Percentiles rank a stretch among this genome's conserved stretches.
Conservation (phyloP, 495 filamentous ascomycete species). For the Articulospora tetracladia region DNA sequence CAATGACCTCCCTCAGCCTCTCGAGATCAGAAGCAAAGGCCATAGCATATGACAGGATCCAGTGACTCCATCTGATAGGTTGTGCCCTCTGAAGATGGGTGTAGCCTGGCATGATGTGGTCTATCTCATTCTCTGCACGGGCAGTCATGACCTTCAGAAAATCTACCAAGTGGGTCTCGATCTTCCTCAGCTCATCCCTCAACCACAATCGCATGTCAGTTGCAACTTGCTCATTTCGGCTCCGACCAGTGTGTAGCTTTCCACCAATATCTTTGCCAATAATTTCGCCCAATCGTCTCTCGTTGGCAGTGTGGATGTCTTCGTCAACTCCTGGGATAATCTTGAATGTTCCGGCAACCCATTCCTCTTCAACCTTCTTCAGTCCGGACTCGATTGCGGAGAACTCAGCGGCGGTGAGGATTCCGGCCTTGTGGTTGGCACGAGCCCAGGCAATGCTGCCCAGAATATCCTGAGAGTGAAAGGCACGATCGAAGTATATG, state of each 20-base stretch:
- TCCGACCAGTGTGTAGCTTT: conserved; percentile 41
- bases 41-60: conserved; percentile 76
- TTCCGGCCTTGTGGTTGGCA: conserved; percentile 72
- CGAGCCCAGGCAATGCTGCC: conserved; percentile 87
- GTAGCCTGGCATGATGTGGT: conserved; percentile 63
- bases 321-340: conserved; percentile 61
- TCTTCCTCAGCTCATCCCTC: conserved; percentile 66
- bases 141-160: conserved; percentile 68
- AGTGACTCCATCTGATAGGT: conserved; percentile 86
- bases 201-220: conserved; percentile 95
- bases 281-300: conserved; percentile 83
- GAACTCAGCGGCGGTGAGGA: conserved; percentile 75
- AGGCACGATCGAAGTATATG: conserved; percentile 79
- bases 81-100: conserved; percentile 92
- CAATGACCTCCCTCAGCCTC: conserved; percentile 71
- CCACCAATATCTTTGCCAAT: conserved; percentile 76
- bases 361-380: conserved; percentile 69
- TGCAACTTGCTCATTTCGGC: conserved; percentile 89
- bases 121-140: conserved; percentile 74
- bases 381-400: conserved; percentile 74
- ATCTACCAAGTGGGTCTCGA: conserved; percentile 65
- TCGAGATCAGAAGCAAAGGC: conserved; percentile 76
- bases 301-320: conserved; percentile 77
- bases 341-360: conserved; percentile 56
- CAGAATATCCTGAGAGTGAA: conserved; percentile 81